Percentiles rank a stretch among this genome's conserved stretches.
phyloP scores from a whole-genome alignment of 2,329 filamentous ascomycete genomes.

The Dothistroma pini region DNA sequence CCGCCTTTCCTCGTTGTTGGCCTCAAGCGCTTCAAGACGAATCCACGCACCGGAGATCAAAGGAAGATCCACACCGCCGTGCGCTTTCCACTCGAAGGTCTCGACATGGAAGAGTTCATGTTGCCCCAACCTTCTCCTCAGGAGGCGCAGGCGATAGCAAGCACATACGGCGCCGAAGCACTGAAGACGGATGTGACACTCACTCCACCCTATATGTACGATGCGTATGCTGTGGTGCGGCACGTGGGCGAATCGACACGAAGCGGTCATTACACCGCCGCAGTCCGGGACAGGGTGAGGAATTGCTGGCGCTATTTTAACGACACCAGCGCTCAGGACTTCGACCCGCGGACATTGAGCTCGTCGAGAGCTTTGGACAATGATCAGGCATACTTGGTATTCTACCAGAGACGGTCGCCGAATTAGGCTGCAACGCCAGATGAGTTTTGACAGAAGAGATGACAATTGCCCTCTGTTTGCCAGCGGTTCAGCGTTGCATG shows the following conservation, averaged over 20 bases:
- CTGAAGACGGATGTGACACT: conserved; percentile 37
- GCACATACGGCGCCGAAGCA: conserved; percentile 33
- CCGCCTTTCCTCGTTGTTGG: conserved; percentile 76
- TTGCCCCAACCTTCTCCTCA: conserved; percentile 45
- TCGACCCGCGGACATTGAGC: conserved; percentile 52
- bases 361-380: conserved; percentile 48
- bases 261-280: conserved; percentile 76
- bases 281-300: conserved; percentile 49
- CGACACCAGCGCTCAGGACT: conserved; percentile 54
- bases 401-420: conserved; percentile 44
- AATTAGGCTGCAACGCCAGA: conserved; percentile 6
- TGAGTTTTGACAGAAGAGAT: neutral
- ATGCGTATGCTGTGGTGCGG: conserved; percentile 79
- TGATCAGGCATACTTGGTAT: conserved; percentile 63
- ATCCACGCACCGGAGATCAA: conserved; percentile 50
- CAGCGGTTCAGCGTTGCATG: conserved; percentile 5
- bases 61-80: conserved; percentile 69
- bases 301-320: conserved; percentile 61
- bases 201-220: conserved; percentile 66
- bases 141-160: conserved; percentile 30
- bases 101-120: conserved; percentile 61
- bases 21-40: conserved; percentile 66
- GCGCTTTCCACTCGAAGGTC: conserved; percentile 69
- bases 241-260: conserved; percentile 66
- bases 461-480: neutral